Evolutionary conservation across 2,329 filamentous ascomycete genomes (phyloP).

Genomic region (Pseudogymnoascus sp.): DNA sequence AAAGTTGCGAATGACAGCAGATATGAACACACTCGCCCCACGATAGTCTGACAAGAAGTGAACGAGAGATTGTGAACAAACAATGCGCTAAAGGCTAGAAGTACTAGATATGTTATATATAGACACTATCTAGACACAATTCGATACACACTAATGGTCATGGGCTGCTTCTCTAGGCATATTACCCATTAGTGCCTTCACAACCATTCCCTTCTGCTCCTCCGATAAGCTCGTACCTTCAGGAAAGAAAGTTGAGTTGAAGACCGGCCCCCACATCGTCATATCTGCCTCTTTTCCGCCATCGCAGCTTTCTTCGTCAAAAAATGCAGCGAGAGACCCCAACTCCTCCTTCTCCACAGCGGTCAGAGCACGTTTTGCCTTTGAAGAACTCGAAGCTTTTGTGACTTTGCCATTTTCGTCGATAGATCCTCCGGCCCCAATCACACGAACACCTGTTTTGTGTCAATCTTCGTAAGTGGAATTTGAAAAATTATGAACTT

Average conservation of each 20-base stretch:
- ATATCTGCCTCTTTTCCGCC: not conserved
- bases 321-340: not conserved
- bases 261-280: not conserved
- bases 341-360: not conserved
- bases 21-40: not conserved
- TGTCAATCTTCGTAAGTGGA: not conserved
- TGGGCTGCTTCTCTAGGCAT: not conserved
- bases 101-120: not conserved
- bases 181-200: not conserved
- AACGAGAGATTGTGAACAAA: not conserved
- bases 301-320: not conserved
- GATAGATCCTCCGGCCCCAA: too few relatives aligned
- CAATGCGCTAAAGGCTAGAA: not conserved
- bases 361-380: not conserved
- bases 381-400: not conserved
- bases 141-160: not conserved
- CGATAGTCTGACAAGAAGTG: not conserved
- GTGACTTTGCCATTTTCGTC: too few relatives aligned
- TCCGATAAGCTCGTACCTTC: not conserved
- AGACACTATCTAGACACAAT: not conserved
- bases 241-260: not conserved
- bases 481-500: not conserved
- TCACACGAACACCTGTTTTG: not conserved
- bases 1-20: not conserved
- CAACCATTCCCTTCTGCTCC: not conserved